Conservation (phyloP, 331 rosid genomes). For the Arachis monticola region DNA sequence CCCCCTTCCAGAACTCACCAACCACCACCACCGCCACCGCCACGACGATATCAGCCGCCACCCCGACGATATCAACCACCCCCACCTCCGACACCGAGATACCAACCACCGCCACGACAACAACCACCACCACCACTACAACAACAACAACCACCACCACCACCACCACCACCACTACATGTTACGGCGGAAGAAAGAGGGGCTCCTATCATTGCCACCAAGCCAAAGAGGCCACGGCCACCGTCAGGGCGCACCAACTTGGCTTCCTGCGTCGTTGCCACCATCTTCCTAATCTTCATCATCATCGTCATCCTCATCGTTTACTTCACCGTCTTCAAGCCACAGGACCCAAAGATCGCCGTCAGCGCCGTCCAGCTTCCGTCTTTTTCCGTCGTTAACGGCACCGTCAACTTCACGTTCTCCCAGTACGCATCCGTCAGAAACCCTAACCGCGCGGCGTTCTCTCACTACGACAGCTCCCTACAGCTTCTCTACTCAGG, state of each 20-base stretch:
- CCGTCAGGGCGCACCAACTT: conserved; percentile 80
- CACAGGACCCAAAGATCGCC: conserved; percentile 79
- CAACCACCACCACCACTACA: neutral
- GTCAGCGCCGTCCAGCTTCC: conserved; percentile 87
- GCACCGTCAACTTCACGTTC: conserved; percentile 88
- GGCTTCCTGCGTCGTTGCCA: conserved; percentile 88
- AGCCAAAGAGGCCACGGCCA: conserved; percentile 60
- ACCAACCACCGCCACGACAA: neutral
- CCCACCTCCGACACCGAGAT: neutral
- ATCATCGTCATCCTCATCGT: conserved; percentile 71
- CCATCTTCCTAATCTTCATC: conserved; percentile 78
- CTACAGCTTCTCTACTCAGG: conserved; percentile 88
- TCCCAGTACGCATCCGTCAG: conserved; percentile 76
- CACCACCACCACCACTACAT: neutral
- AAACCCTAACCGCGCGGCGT: conserved; percentile 83
- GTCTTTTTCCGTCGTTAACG: conserved; percentile 72
- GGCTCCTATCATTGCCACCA: conserved; percentile 33
- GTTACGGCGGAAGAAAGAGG: conserved; percentile 10
- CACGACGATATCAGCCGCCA: neutral
- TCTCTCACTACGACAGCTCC: conserved; percentile 85
- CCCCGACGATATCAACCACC: neutral
- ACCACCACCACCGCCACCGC: neutral
- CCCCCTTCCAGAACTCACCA: neutral
- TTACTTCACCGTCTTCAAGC: conserved; percentile 91
- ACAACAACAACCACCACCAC: neutral